Base-by-base conservation (phyloP, 2,329 filamentous ascomycete genomes). In the Purpureocillium lavendulum region DNA sequence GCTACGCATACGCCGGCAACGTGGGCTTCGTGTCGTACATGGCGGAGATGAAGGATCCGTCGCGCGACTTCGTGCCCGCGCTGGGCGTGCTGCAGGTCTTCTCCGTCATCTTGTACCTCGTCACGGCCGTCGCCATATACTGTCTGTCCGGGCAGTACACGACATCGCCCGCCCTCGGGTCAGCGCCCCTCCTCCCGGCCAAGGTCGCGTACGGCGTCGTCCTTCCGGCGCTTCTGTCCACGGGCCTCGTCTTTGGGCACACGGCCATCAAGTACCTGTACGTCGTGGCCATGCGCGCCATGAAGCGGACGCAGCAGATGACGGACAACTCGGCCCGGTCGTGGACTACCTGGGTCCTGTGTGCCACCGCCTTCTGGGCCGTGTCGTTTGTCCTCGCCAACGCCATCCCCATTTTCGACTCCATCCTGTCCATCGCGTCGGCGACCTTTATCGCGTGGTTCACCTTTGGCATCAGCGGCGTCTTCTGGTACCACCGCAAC, bases 401-500 rank as follows among this genome's bases (percentile, higher is more conserved):
- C 44, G 57, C 59, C 26, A 58, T 63, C 40, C 60, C 60, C 38
- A 50, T 61, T 33, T 62, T 63, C 43, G 55, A 61, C 48, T 61
- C 58, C 9, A 62, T 62, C 48, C 41, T 62, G 30, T 53, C 56
- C 24, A 60, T 62, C 32, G 54, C 59, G 17, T 59, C 56, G 4
- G 59, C 60, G 12, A 59, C 57, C 21, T 56, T 58, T 43, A 55
- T 61, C 36, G 56, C 58, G 0, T 62, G 59, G 59, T 60, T 59
- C 45, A 60, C 59, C 21, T 61, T 61, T 47, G 58, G 59, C 38
- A 52, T 61, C 49, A 54, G 52, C 37, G 57, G 48, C 43, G 46
- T 61, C 33, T 58, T 59, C 42, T 61, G 58, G 59, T 55, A 61
- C 49, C 55, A 58, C 48, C 51, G 59, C 42, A 60, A 62, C 53